Evolutionary conservation across 1,139 yeast species (phyloP), one percentile per base, ranked within the genome.

Genomic region (Hyphopichia pseudoburtonii): DNA sequence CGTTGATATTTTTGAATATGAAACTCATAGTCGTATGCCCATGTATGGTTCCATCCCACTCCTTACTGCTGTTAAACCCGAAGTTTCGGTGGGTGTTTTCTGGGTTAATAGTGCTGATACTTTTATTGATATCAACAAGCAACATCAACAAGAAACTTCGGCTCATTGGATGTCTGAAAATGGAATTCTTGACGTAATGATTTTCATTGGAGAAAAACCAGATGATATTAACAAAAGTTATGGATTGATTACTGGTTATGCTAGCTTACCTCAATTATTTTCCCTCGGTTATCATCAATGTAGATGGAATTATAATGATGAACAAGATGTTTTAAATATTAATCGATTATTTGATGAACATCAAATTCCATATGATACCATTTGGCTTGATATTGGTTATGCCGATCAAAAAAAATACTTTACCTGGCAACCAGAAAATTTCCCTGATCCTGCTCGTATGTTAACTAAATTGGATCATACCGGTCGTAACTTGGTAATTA

Each of bases 71-170:
- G 78, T 77, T 14, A 81, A 76, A 43, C 71, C 78, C 0, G 74
- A 67, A 0, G 54, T 70, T 1, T 70, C 94, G 1, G 78, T 81
- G 5, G 97, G 96, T 10, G 56, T 92, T 7, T 89, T 90, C 52
- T 92, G 98, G 97, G 67, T 87, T 37, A 92, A 90, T 54, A 77
- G 88, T 37, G 97, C 98, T 1, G 98, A 92, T 54, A 89, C 97
- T 0, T 90, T 82, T 66, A 68, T 92, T 37, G 96, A 92, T 54
- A 78, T 94, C 33, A 66, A 71, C 52, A 69, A 62, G 67, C 57
- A 45, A 37, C 12, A 52, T 14, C 39, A 48, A 1, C 36, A 38
- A 2, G 45, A 51, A 14, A 51, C 74, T 24, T 57, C 57, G 35
- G 72, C 95, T 2, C 98, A 92, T 59, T 92, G 97, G 97, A 86